phyloP scores from a whole-genome alignment of 768 basidiomycete genomes.

The Boletus pseudopeckii region DNA sequence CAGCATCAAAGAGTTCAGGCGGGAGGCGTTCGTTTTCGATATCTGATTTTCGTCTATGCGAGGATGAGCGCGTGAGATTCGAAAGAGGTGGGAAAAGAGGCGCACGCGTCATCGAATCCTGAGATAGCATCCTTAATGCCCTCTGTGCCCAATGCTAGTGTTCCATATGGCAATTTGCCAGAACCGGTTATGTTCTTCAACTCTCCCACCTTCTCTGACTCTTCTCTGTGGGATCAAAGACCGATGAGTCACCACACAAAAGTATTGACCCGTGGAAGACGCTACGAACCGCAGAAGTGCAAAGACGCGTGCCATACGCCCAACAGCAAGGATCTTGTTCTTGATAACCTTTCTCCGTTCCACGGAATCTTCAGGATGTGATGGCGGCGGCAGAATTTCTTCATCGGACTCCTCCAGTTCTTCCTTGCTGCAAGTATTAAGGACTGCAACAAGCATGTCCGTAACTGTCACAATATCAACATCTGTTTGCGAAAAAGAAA shows the following conservation, averaged over 20 bases:
- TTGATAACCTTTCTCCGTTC: constrained; percentile 92
- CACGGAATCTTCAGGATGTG: constrained; percentile 43
- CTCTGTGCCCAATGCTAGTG: constrained; percentile 83
- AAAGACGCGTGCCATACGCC: constrained; percentile 94
- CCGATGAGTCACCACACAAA: neutral
- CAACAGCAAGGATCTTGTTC: constrained; percentile 98
- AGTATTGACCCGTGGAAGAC: neutral
- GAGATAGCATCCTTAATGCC: constrained; percentile 94
- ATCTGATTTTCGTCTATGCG: constrained; percentile 86
- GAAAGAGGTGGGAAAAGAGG: constrained; percentile 17
- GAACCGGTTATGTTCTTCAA: constrained; percentile 88
- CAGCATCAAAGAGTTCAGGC: constrained; percentile 86
- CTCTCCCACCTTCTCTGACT: constrained; percentile 96
- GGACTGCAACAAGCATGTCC: constrained; percentile 96
- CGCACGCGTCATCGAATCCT: constrained; percentile 94
- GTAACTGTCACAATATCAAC: constrained; percentile 60
- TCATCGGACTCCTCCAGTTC: constrained; percentile 83
- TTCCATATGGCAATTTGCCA: constrained; percentile 73
- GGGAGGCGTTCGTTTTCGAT: constrained; percentile 99
- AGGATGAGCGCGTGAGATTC: neutral
- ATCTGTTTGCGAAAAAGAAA: neutral
- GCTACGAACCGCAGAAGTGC: constrained; percentile 85
- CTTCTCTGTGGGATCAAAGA: constrained; percentile 59
- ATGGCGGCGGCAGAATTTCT: constrained; percentile 37
- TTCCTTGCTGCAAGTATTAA: constrained; percentile 94